Evolutionary conservation across 345 rosid species (phyloP).

Genomic region (Syzygium aqueum): DNA sequence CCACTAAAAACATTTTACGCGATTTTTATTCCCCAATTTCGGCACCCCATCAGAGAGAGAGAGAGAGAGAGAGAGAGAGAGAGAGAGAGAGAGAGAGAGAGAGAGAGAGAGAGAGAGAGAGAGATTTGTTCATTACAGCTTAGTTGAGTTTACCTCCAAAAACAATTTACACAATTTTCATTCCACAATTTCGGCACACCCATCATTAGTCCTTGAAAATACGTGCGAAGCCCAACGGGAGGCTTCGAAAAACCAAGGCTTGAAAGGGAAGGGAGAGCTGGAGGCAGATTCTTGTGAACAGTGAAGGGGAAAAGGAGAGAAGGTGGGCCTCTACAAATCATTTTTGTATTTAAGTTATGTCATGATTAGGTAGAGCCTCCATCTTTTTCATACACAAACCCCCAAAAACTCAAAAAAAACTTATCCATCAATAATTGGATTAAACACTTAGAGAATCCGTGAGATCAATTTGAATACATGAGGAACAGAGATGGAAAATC

Average conservation of each 20-base stretch:
- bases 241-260: background rate
- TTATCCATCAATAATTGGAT: background rate
- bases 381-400: background rate
- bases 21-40: background rate
- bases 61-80: background rate
- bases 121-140: background rate
- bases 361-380: background rate
- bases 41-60: background rate
- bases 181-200: background rate
- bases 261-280: background rate
- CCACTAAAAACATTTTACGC: background rate
- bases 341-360: background rate
- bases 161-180: background rate
- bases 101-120: too few species aligned
- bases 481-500: background rate
- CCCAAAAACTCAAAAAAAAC: background rate
- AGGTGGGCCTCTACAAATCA: background rate
- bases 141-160: background rate
- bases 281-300: background rate
- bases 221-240: background rate
- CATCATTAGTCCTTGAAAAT: background rate
- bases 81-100: background rate
- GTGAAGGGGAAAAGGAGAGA: background rate
- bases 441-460: background rate
- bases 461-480: background rate